Base-by-base conservation (phyloP, 116 monocot genomes). In the Trichopus zeylanicus region DNA sequence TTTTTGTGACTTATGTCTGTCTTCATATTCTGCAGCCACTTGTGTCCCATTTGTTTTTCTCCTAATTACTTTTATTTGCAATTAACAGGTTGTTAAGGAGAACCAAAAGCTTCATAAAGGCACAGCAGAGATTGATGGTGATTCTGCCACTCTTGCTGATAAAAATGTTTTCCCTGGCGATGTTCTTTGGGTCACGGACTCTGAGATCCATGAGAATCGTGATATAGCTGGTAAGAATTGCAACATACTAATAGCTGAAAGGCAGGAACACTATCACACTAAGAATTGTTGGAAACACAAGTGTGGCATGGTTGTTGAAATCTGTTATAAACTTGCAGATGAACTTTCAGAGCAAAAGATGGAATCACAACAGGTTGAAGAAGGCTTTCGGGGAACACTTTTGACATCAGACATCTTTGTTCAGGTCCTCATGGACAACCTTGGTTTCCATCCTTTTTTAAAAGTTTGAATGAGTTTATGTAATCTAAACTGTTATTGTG, bases 331-430 rank as follows among this genome's bases (percentile, higher is more conserved):
- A 22, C 52, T 28, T 60, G 13, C 61, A 98, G 97, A 98, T 77
- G 97, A 98, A 68, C 69, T 98, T 28, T 76, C 87, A 24, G 85
- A 75, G 55, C 71, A 75, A 28, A 91, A 91, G 63, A 53, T 38
- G 5, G 74, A 75, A 25, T 56, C 60, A 21, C 42, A 57, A 26
- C 64, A 75, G 46, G 68, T 64, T 35, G 95, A 97, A 56, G 97
- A 87, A 90, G 97, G 97, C n/a, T 98, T 98, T 51, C 97, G 91
- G 38, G 97, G 97, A 48, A 91, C 97, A 13, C 79, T 91, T 46
- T 72, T 98, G 55, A 69, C 81, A 46, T 79, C 85, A 49, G 79
- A 73, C 75, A 55, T 83, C 0, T 31, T 75, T 20, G 37, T 63
- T 59, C 82, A 75, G 66, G 69, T 49, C 8, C 49, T 49, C 49